Base-by-base conservation (phyloP, 129 eudicot species). In the Flaveria sonorensis region DNA sequence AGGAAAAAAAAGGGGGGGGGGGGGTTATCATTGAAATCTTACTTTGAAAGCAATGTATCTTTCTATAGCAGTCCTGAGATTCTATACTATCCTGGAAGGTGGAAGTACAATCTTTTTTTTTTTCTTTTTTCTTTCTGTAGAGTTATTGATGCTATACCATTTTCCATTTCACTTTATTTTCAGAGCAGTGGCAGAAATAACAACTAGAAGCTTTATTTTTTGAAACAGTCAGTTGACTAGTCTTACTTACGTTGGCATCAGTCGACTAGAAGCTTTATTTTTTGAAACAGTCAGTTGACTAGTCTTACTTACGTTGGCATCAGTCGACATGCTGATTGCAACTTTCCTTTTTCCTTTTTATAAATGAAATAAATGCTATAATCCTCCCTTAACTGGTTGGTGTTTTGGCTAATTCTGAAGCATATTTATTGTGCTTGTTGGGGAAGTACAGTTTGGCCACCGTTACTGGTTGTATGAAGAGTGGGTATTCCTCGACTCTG, bases 31-130 rank as follows among this genome's bases (percentile, higher is more conserved):
- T 61, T 6, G 45, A 32, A 28, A 30, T 28, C 8, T 8, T 69
- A 9, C 43, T 69, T 21, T 23, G 39, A 14, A 46, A 12, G 74
- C 40, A 69, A 69, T 47, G 59, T 46, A 46, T 69, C 59, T 26
- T 21, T 69, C 11, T 69, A 5, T 69, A 69, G 6, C 23, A 46
- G 59, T 69, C 8, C 10, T 20, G 21, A 69, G 23, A 69, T 47
- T 63, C 69, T 63, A 63, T 63, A 46, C 56, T 69, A 20, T 15
- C 36, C 28, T 46, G 55, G 52, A 68, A 20, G 39, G 73, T 47
- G 32, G 45, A 66, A 66, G 51, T n/a, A 66, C 16, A 40, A 66
- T 30, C 46, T 32, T 32, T 32, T 32, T 64, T 18, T 1, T 16
- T 36, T 2, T 30, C 46, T 32, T 32, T 32, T 32, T 64, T 18